Evolutionary conservation across 768 basidiomycete species (phyloP), one percentile per base, ranked within the genome.

Genomic region (Tylopilus cervinicoccineus): DNA sequence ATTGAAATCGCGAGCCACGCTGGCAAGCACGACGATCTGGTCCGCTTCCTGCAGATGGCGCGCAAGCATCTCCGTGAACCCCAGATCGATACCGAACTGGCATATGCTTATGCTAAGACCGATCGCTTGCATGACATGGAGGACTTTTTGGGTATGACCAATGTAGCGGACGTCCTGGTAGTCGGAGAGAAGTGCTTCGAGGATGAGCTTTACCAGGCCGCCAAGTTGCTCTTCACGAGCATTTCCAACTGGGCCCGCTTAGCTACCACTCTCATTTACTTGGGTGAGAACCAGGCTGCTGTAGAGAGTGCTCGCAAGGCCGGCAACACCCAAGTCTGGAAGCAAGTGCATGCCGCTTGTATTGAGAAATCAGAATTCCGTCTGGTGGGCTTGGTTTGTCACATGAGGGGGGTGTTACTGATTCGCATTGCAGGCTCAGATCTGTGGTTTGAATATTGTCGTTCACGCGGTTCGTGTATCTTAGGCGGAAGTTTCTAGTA

Each of bases 281-380:
- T 99, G 36, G 91, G 92, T 33, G 95, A 99, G 72, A 96, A 97
- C 65, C 96, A 98, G 67, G 83, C 92, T 42, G 96, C 96, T 19
- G 96, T 99, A 11, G 96, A 99, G 70, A 96, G 95, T 56, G 96
- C 96, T n/a, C 78, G 96, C 47, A 99, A 99, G 67, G 96, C 96
- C 13, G 96, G 96, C 11, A 98, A 98, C 63, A 99, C 96, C 6
- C 95, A 98, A 72, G 96, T 98, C n/a, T 99, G 96, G 96, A 98
- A 97, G 70, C 96, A 98, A 67, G 96, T 99, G 43, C 95, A 98
- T 57, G 88, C 93, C 20, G 96, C 96, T 33, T 99, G 96, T 71
- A 86, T 99, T 48, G 95, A 96, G 74, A 98, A 98, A 76, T 73
- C 79, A 46, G 96, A 99, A 66, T 98, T 98, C 82, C 87, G 93